phyloP scores from a whole-genome alignment of 1,284 basidiomycete genomes.

The Cerrena zonata region DNA sequence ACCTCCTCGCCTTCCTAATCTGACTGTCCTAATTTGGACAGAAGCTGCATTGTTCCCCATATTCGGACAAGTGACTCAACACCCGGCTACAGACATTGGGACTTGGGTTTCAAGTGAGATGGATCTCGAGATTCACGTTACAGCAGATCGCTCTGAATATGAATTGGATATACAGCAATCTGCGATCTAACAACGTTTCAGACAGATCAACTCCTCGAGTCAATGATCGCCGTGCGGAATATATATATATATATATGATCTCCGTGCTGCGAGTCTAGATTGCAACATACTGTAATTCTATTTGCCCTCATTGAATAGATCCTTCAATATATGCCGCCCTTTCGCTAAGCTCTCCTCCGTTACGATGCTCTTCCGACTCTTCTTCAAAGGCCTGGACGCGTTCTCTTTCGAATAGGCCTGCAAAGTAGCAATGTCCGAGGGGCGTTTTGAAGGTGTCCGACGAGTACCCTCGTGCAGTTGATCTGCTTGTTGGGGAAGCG shows the following conservation, averaged over 20 bases:
- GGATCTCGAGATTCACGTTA: too few species aligned
- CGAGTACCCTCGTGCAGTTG: slow-evolving; percentile 35
- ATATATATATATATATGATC: too few species aligned
- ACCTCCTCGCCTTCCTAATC: too few species aligned
- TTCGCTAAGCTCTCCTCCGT: slow-evolving; percentile 41
- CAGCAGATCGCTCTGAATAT: too few species aligned
- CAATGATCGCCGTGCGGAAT: too few species aligned
- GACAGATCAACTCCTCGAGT: background rate
- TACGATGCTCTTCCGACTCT: slow-evolving; percentile 27
- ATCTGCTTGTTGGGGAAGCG: slow-evolving; percentile 51
- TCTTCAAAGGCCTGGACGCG: slow-evolving; percentile 15
- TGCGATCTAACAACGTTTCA: background rate
- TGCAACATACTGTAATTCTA: background rate
- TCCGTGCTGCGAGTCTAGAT: background rate
- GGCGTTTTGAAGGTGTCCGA: slow-evolving; percentile 15
- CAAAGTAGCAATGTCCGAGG: slow-evolving; percentile 8
- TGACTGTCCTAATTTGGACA: too few species aligned
- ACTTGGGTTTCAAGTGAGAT: too few species aligned
- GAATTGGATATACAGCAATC: too few species aligned
- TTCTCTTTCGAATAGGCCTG: background rate
- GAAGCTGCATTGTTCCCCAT: too few species aligned
- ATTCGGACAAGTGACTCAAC: too few species aligned
- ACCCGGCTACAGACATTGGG: too few species aligned
- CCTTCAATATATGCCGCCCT: slow-evolving; percentile 52
- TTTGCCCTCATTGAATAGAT: slow-evolving; percentile 43